These are phyloP conservation scores for Lomentospora prolificans DNA, from an alignment of 2,329 filamentous ascomycete genomes.

Conservation along the genomic window DNA sequence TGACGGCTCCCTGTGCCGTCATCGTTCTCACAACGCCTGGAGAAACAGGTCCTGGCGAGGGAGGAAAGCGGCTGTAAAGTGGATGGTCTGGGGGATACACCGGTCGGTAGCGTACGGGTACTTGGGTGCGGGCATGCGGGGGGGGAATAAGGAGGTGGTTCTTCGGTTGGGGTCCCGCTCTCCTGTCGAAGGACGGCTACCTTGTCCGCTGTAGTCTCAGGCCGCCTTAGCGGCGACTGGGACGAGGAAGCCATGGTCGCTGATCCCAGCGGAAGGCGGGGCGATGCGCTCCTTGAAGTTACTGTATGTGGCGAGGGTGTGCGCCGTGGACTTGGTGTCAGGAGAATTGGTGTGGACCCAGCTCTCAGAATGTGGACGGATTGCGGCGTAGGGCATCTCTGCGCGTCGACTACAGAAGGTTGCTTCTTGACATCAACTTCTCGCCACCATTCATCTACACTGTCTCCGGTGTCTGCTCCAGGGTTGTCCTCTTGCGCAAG, in stretches of 20 bases:
- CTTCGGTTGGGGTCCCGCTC: conserved; percentile 20
- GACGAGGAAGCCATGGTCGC: conserved; percentile 12
- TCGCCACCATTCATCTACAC: not conserved
- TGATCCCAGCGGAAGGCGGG: conserved; percentile 10
- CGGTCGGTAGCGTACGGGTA: conserved; percentile 40
- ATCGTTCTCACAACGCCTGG: conserved; percentile 53
- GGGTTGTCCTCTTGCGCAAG: not conserved
- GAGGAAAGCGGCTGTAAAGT: conserved; percentile 35
- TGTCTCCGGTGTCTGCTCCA: not conserved
- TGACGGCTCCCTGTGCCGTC: conserved; percentile 50
- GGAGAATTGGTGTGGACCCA: not conserved
- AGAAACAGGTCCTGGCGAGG: conserved; percentile 52
- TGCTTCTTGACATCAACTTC: not conserved
- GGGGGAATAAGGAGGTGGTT: conserved; percentile 48
- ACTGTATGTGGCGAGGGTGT: not conserved
- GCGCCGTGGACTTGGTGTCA: not conserved
- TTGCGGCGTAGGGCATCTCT: not conserved
- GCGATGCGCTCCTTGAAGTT: conserved; percentile 1
- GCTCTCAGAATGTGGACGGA: not conserved
- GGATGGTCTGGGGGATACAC: conserved; percentile 47
- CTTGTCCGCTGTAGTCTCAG: not conserved
- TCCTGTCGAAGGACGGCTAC: not conserved
- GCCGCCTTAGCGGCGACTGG: conserved; percentile 1
- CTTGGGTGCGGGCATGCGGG: conserved; percentile 27
- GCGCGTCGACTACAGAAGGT: not conserved